A percentile compares a stretch with the other conserved stretches of the same genome.
Conservation (phyloP, 2,329 filamentous ascomycete species). For the Fusarium sp. region DNA sequence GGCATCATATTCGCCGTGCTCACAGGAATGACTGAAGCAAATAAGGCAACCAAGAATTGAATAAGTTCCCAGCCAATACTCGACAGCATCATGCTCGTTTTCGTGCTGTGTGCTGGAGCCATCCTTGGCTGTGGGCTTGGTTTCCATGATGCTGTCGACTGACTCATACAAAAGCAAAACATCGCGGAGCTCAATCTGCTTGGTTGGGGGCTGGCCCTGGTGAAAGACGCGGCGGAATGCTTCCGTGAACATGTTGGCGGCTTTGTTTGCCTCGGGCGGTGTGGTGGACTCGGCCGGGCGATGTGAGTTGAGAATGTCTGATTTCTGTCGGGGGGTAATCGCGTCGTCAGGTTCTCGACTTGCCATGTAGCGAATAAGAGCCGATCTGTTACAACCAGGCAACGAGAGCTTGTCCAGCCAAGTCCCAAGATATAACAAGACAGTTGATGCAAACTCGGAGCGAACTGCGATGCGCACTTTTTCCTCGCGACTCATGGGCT, state of each 20-base stretch:
- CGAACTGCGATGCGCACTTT: constrained; percentile 62
- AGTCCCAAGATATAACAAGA: constrained; percentile 65
- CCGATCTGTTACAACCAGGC: constrained; percentile 63
- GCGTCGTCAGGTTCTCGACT: constrained; percentile 59
- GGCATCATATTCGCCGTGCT: constrained; percentile 70
- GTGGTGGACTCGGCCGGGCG: constrained; percentile 55
- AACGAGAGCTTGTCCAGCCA: constrained; percentile 65
- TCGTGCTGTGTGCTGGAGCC: constrained; percentile 49
- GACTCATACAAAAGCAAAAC: constrained; percentile 66
- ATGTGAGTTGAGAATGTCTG: constrained; percentile 62
- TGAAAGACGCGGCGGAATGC: constrained; percentile 69
- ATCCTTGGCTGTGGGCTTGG: constrained; percentile 65
- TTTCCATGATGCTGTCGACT: constrained; percentile 65
- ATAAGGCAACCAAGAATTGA: constrained; percentile 68
- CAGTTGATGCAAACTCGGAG: constrained; percentile 63
- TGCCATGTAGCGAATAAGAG: constrained; percentile 66
- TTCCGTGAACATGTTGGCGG: constrained; percentile 64
- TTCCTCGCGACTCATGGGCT: constrained; percentile 63
- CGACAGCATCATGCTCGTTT: constrained; percentile 55
- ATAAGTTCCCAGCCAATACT: constrained; percentile 65
- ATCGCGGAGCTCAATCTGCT: constrained; percentile 61
- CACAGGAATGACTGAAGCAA: constrained; percentile 70
- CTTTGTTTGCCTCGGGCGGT: constrained; percentile 55
- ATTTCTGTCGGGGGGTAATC: constrained; percentile 67
- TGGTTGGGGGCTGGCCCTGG: constrained; percentile 47